Percentiles rank a stretch among this genome's conserved stretches.
Conservation (phyloP, 164 flowering plant species). For the Vitis cinerea region DNA sequence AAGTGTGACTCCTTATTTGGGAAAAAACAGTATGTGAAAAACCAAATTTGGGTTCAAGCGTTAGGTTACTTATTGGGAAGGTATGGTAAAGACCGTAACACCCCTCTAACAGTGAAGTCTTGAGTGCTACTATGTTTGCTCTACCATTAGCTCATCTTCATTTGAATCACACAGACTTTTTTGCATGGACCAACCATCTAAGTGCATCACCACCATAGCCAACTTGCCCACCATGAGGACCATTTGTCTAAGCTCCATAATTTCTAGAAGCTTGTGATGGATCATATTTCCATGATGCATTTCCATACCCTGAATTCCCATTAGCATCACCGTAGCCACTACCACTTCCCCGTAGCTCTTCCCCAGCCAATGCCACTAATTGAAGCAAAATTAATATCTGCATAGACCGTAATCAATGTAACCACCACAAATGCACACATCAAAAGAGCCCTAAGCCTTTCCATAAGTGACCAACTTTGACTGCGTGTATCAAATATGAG, state of each 20-base stretch:
- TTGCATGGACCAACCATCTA: constrained; percentile 26
- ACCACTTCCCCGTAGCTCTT: constrained; percentile 45
- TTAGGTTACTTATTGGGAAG: too few relatives aligned
- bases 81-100: too few relatives aligned
- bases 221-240: constrained; percentile 52
- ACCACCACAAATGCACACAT: constrained; percentile 88
- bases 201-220: constrained; percentile 54
- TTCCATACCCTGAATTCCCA: constrained; percentile 58
- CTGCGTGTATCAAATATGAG: too few relatives aligned
- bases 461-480: constrained; percentile 28
- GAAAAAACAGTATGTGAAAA: too few relatives aligned
- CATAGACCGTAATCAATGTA: constrained; percentile 59
- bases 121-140: too few relatives aligned
- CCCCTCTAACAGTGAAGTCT: too few relatives aligned
- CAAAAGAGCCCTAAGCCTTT: constrained; percentile 72
- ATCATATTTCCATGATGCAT: constrained; percentile 67
- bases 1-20: too few relatives aligned
- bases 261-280: constrained; percentile 57
- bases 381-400: constrained; percentile 33
- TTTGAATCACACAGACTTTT: too few relatives aligned
- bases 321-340: constrained; percentile 63
- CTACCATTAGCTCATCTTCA: too few relatives aligned
- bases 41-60: too few relatives aligned
- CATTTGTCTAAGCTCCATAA: constrained; percentile 56
- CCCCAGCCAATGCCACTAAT: constrained; percentile 67